A percentile compares a stretch with the other conserved stretches of the same genome.
Conservation (phyloP, 116 monocot species). For the Iris pallida region DNA sequence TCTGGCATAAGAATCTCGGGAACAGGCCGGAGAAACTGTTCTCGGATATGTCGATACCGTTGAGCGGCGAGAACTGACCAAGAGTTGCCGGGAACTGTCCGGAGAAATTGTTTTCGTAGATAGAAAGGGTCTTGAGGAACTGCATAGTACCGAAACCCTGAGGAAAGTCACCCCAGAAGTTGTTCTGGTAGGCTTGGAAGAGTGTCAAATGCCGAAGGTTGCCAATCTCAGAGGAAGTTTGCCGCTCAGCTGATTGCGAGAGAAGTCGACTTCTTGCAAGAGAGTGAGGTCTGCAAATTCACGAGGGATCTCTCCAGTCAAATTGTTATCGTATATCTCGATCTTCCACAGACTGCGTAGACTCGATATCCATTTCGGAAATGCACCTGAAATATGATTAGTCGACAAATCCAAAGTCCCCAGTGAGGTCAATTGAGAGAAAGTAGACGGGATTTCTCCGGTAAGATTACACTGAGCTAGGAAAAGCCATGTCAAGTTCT, state of each 20-base stretch:
- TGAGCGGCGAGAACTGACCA: slow-evolving; percentile 66
- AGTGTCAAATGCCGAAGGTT: slow-evolving; percentile 53
- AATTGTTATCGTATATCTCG: slow-evolving; percentile 77
- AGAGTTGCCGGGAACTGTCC: slow-evolving; percentile 70
- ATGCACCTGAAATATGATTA: slow-evolving; percentile 60
- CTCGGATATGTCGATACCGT: slow-evolving; percentile 81
- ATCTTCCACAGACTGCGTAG: slow-evolving; percentile 62
- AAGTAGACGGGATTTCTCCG: slow-evolving; percentile 62
- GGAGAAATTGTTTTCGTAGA: slow-evolving; percentile 72
- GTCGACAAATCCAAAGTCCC: slow-evolving; percentile 71
- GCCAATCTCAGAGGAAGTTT: slow-evolving; percentile 60
- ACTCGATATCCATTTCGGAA: slow-evolving; percentile 59
- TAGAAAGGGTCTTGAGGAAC: slow-evolving; percentile 50
- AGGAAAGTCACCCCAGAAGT: slow-evolving; percentile 72
- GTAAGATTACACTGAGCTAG: slow-evolving; percentile 66
- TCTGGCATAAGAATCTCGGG: slow-evolving; percentile 76
- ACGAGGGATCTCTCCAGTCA: slow-evolving; percentile 63
- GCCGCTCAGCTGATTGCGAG: slow-evolving; percentile 59
- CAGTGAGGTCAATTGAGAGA: slow-evolving; percentile 46
- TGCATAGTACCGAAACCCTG: slow-evolving; percentile 53
- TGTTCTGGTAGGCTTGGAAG: slow-evolving; percentile 62
- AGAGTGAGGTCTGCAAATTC: slow-evolving; percentile 49
- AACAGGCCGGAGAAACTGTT: slow-evolving; percentile 79
- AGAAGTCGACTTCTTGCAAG: slow-evolving; percentile 74
- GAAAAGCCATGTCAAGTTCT: slow-evolving; percentile 71